These are phyloP conservation scores for Thermomyces lanuginosus DNA, from an alignment of 2,329 filamentous ascomycete species.

Conservation along the genomic window DNA sequence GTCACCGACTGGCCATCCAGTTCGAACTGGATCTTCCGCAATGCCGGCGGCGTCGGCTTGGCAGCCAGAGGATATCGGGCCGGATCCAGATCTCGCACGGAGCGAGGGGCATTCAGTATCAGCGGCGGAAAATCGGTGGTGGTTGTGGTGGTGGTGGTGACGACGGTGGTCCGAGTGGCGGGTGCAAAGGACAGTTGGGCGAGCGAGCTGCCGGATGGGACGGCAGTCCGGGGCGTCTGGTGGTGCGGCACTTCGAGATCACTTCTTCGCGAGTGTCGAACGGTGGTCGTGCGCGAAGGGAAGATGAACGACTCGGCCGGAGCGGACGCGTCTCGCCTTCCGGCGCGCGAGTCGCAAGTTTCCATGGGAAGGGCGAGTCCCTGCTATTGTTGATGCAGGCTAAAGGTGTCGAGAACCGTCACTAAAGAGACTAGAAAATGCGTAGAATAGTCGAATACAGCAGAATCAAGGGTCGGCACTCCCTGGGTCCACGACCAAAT, in stretches of 20 bases:
- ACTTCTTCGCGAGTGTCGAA: constrained; percentile 8
- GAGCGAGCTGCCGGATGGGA: constrained; percentile 27
- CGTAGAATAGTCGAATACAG: too few species aligned
- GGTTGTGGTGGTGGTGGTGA: constrained; percentile 86
- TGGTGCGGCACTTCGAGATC: constrained; percentile 18
- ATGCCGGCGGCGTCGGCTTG: constrained; percentile 61
- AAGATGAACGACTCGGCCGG: constrained; percentile 3
- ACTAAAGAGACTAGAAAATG: too few species aligned
- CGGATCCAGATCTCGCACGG: constrained; percentile 56
- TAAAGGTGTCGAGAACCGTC: too few species aligned
- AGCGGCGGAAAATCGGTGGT: constrained; percentile 70
- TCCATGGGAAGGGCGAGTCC: too few species aligned
- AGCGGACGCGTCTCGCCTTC: constrained; percentile 8
- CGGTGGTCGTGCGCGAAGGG: constrained; percentile 3
- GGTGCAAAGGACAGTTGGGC: constrained; percentile 47
- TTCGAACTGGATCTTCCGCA: constrained; percentile 63
- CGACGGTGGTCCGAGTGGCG: constrained; percentile 47
- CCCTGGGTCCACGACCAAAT: too few species aligned
- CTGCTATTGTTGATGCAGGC: too few species aligned
- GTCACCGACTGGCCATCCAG: constrained; percentile 45
- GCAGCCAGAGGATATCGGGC: constrained; percentile 82
- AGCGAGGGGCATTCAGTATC: constrained; percentile 55
- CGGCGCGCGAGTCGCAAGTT: constrained; percentile 4
- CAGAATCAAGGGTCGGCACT: too few species aligned
- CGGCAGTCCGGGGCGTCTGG: constrained; percentile 10